Evolutionary conservation across 2,329 filamentous ascomycete species (phyloP), one percentile per base, ranked within the genome.

Genomic region (Aspergillus quadrilineatus): DNA sequence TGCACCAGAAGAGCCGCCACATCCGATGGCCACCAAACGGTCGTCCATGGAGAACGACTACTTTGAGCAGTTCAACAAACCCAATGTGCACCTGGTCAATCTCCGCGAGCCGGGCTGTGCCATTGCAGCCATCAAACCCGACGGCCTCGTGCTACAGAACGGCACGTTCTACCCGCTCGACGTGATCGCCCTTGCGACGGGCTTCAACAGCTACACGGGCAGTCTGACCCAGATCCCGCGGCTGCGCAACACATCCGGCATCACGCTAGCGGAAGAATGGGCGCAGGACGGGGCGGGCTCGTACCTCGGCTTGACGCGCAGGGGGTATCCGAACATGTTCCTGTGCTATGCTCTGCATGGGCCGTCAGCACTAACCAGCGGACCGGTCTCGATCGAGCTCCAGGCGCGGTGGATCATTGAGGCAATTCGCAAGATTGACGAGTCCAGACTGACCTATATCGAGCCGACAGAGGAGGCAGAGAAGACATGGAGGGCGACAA

Each of bases 341-440:
- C 77, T 77, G 56, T 63, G 81, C 50, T 0, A 70, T 78, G 1
- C 22, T 3, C 22, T 22, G 22, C 83, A 86, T 28, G 81, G 74
- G 0, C 84, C 83, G 0, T 85, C 82, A 0, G 75, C 82, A 0
- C 72, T 85, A 7, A 69, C 75, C 69, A 86, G 85, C 60, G 81
- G 82, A 0, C 84, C 84, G 0, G 75, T 79, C 29, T 28, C 22
- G 26, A 45, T 45, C 8, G 42, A 45, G 42, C 1, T 45, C 10
- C 42, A 45, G 14, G 42, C 4, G n/a, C 17, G 12, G 22, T 45
- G 42, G 42, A 45, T 45, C 26, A 22, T 45, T 14, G 77, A 82
- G 46, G 67, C 68, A 43, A 82, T 87, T 69, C 22, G 73, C 36
- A 77, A 82, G 64, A 79, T 84, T 63, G 67, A 75, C 55, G 59